Conservation (phyloP, 2,329 filamentous ascomycete species). For the Alternaria tenuissima region DNA sequence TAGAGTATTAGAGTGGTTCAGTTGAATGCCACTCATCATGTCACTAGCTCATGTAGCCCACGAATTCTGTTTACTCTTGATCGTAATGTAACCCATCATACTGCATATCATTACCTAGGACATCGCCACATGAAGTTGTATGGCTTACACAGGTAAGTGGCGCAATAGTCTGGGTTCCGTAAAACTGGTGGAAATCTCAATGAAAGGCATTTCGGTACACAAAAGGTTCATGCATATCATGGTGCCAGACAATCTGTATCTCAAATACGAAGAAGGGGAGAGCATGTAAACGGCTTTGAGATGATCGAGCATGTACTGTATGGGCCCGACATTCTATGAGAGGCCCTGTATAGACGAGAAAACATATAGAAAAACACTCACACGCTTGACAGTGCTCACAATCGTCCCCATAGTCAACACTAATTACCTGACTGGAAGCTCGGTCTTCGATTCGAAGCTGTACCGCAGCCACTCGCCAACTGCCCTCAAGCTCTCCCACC, state of each 20-base stretch:
- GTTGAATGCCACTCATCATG: too few species aligned
- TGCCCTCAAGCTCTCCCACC: constrained; percentile 91
- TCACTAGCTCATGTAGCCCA: too few species aligned
- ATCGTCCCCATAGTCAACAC: not conserved
- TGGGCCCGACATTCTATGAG: constrained; percentile 5
- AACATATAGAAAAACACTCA: constrained; percentile 9
- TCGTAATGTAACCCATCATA: not conserved
- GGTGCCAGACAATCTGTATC: not conserved
- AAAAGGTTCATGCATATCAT: not conserved
- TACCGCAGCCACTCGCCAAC: constrained; percentile 81
- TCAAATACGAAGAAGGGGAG: not conserved
- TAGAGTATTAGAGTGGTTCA: too few species aligned
- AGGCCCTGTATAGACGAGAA: constrained; percentile 4
- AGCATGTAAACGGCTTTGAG: not conserved
- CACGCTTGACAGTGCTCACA: constrained; percentile 4
- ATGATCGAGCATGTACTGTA: constrained; percentile 8
- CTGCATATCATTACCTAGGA: not conserved
- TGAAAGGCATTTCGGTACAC: not conserved
- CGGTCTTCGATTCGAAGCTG: constrained; percentile 55
- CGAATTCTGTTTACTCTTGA: too few species aligned
- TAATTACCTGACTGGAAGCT: constrained; percentile 40
- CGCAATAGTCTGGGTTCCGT: not conserved
- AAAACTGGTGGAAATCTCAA: not conserved
- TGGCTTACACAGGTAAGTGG: not conserved
- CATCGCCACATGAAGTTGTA: not conserved